Percentiles rank a stretch among this genome's conserved stretches.
Conservation (phyloP, 345 rosid species). For the Rhodomyrtus tomentosa region DNA sequence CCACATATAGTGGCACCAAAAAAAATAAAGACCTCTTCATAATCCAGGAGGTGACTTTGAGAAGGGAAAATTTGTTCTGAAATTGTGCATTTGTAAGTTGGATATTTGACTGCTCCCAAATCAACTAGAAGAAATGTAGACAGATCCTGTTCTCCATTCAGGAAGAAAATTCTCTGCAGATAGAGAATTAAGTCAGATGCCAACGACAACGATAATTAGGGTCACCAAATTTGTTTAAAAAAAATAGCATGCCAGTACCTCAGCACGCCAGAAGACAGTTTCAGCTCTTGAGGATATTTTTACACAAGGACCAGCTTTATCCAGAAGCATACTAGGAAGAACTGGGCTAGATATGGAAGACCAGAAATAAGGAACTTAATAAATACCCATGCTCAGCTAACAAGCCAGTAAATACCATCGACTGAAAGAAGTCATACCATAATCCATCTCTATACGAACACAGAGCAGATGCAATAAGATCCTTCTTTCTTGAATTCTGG, state of each 20-base stretch:
- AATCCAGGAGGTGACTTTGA: slow-evolving; percentile 52
- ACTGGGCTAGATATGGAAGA: slow-evolving; percentile 32
- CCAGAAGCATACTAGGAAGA: slow-evolving; percentile 35
- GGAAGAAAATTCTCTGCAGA: slow-evolving; percentile 86
- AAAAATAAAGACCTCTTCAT: slow-evolving; percentile 68
- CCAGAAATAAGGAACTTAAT: background rate
- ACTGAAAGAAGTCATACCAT: slow-evolving; percentile 25
- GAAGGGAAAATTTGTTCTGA: slow-evolving; percentile 45
- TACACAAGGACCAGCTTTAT: slow-evolving; percentile 44
- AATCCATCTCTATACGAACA: slow-evolving; percentile 39
- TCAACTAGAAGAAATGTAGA: slow-evolving; percentile 74
- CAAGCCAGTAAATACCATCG: background rate
- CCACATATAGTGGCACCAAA: background rate
- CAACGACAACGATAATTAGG: background rate
- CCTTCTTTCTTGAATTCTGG: slow-evolving; percentile 51
- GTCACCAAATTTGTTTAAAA: background rate
- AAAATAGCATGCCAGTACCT: slow-evolving; percentile 32
- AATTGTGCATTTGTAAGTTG: slow-evolving; percentile 53
- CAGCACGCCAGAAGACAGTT: slow-evolving; percentile 73
- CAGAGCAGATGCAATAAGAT: slow-evolving; percentile 45
- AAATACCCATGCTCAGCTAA: background rate
- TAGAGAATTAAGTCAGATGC: background rate
- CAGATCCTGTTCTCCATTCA: slow-evolving; percentile 82
- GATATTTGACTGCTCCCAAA: slow-evolving; percentile 74
- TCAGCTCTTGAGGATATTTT: slow-evolving; percentile 51